Conservation (phyloP, 1,139 yeast species). For the Blastobotrys raffinosifermentans region DNA sequence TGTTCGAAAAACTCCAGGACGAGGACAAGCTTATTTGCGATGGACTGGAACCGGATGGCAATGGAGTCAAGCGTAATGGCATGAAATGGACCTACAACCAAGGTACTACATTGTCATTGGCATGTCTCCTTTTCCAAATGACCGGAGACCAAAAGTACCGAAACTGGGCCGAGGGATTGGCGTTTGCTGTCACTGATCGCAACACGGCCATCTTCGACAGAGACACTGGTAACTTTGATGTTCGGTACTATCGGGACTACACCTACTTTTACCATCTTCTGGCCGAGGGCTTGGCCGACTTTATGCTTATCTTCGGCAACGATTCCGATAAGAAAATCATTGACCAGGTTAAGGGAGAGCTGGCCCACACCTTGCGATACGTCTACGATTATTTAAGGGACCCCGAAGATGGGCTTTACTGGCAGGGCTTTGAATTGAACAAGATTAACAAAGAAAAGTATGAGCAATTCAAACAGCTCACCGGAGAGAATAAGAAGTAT, state of each 20-base stretch:
- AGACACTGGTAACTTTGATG: slow-evolving; percentile 48
- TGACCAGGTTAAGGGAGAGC: slow-evolving; percentile 22
- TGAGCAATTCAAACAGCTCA: slow-evolving; percentile 47
- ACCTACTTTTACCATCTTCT: slow-evolving; percentile 60
- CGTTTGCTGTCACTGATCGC: slow-evolving; percentile 53
- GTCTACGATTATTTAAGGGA: slow-evolving; percentile 51
- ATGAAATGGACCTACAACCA: slow-evolving; percentile 67
- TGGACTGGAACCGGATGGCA: slow-evolving; percentile 48
- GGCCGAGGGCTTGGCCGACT: slow-evolving; percentile 67
- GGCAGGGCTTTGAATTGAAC: slow-evolving; percentile 58
- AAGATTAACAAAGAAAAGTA: slow-evolving; percentile 46
- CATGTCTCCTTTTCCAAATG: slow-evolving; percentile 45
- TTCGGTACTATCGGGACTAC: slow-evolving; percentile 61
- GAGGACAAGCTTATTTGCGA: slow-evolving; percentile 55
- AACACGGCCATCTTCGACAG: slow-evolving; percentile 58
- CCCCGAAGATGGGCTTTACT: slow-evolving; percentile 54
- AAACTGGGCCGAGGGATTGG: slow-evolving; percentile 52
- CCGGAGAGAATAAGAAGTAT: slow-evolving; percentile 52
- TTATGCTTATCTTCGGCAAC: slow-evolving; percentile 43
- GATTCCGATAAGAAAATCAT: slow-evolving; percentile 31
- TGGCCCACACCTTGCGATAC: slow-evolving; percentile 27
- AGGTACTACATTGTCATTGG: slow-evolving; percentile 58
- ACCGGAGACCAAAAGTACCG: slow-evolving; percentile 54
- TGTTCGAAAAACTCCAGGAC: slow-evolving; percentile 48
- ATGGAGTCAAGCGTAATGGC: slow-evolving; percentile 39